Evolutionary conservation across 2,329 filamentous ascomycete genomes (phyloP).

Genomic region (Chaetomium strumarium): DNA sequence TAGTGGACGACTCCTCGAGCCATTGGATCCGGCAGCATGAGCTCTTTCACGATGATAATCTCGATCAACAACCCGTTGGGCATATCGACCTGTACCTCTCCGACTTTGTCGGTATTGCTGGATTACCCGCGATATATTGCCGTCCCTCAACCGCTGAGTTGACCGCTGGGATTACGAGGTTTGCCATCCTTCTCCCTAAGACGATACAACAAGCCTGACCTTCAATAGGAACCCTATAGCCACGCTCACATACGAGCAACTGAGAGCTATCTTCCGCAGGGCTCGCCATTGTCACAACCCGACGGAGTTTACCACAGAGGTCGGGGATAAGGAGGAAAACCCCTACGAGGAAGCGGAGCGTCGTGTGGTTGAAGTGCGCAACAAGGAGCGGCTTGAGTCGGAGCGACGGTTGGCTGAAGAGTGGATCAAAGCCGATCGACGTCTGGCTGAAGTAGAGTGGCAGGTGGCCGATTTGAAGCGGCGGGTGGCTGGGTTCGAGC

Average conservation of each 20-base stretch:
- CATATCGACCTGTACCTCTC: constrained; percentile 12
- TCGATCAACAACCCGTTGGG: constrained; percentile 8
- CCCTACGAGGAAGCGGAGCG: background rate
- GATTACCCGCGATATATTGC: constrained; percentile 7
- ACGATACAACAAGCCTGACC: background rate
- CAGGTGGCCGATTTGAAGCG: background rate
- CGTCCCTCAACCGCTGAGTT: constrained; percentile 9
- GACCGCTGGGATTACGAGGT: constrained; percentile 7
- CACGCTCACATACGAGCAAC: constrained; percentile 1
- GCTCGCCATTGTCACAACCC: background rate
- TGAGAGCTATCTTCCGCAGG: constrained; percentile 4
- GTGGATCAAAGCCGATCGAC: too few species aligned
- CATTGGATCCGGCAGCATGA: constrained; percentile 3
- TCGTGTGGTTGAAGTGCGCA: background rate
- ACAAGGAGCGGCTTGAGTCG: too few species aligned
- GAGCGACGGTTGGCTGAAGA: background rate
- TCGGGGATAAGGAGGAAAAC: background rate
- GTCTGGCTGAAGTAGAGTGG: background rate
- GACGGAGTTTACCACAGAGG: background rate
- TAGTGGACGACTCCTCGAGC: background rate
- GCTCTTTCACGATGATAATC: constrained; percentile 1
- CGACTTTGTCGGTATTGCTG: constrained; percentile 3
- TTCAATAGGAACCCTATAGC: constrained; percentile 2
- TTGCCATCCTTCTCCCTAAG: constrained; percentile 1
- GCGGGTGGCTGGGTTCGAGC: background rate